Percentiles rank a stretch among this genome's conserved stretches.
Evolutionary conservation across 116 monocot species (phyloP).

Genomic region (Iris pallida): DNA sequence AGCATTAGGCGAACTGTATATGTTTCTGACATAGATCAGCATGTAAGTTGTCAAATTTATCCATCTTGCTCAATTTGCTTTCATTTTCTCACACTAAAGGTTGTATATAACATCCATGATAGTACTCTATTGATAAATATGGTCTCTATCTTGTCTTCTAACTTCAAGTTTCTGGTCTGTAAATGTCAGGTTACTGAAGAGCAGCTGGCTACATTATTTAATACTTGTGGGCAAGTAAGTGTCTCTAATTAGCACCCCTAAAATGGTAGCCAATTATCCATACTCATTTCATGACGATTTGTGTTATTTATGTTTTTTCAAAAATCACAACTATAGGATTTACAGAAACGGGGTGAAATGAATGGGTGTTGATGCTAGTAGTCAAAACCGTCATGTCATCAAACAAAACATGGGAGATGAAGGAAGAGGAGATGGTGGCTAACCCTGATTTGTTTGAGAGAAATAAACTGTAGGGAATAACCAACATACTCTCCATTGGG

Average conservation of each 20-base stretch:
- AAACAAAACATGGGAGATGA: too few species aligned
- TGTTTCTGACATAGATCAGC: constrained; percentile 17
- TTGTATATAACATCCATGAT: neutral
- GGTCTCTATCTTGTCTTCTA: neutral
- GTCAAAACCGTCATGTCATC: too few species aligned
- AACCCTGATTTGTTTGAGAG: too few species aligned
- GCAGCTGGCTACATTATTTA: constrained; percentile 47
- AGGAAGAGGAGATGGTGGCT: too few species aligned
- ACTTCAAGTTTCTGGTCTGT: neutral
- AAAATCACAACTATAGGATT: too few species aligned
- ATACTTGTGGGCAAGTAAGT: constrained; percentile 64
- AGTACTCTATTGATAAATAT: neutral
- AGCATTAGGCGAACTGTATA: constrained; percentile 15
- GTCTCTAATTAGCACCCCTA: neutral
- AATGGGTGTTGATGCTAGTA: neutral
- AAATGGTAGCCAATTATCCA: too few species aligned
- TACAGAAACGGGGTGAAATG: too few species aligned
- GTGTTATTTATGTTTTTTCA: too few species aligned
- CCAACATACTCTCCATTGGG: too few species aligned
- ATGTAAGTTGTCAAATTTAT: neutral
- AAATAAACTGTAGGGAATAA: too few species aligned
- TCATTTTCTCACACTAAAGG: neutral
- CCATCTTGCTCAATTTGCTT: neutral
- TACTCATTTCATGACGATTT: too few species aligned
- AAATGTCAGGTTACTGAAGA: constrained; percentile 15